A percentile compares a stretch with the other conserved stretches of the same genome.
These are phyloP conservation scores for Dictyostelium intermedium DNA, from an alignment of 78 protist genomes.

Conservation along the genomic window DNA sequence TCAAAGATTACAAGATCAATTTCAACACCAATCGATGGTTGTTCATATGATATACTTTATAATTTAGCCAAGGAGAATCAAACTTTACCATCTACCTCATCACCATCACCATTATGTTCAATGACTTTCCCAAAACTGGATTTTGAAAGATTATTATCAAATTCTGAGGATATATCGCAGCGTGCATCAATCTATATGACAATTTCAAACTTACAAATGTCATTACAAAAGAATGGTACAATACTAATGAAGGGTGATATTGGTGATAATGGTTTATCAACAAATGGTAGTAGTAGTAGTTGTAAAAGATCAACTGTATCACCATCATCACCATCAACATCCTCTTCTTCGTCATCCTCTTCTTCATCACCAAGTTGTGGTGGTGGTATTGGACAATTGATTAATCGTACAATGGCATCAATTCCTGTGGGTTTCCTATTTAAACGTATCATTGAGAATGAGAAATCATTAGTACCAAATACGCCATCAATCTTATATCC, in stretches of 20 bases:
- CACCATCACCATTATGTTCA: constrained; percentile 10
- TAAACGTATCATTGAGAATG: not conserved
- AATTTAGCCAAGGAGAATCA: not conserved
- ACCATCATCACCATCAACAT: not conserved
- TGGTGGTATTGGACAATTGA: not conserved
- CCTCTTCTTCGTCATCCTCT: not conserved
- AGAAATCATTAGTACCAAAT: not conserved
- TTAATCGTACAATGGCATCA: not conserved
- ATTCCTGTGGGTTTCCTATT: constrained; percentile 28
- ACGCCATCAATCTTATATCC: constrained; percentile 49
- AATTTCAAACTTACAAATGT: constrained; percentile 36
- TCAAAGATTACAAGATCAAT: not conserved
- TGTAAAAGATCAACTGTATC: not conserved
- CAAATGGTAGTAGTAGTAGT: not conserved
- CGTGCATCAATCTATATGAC: not conserved
- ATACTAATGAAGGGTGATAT: not conserved
- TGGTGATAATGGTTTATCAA: not conserved
- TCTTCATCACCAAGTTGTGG: not conserved
- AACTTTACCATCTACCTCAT: constrained; percentile 7
- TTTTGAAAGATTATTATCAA: constrained; percentile 14
- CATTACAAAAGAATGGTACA: constrained; percentile 46
- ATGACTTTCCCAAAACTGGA: constrained; percentile 30
- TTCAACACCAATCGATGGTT: not conserved
- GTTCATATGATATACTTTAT: not conserved
- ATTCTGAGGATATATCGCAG: not conserved